Conservation (phyloP, 345 rosid genomes). For the Zanthoxylum bungeanum region DNA sequence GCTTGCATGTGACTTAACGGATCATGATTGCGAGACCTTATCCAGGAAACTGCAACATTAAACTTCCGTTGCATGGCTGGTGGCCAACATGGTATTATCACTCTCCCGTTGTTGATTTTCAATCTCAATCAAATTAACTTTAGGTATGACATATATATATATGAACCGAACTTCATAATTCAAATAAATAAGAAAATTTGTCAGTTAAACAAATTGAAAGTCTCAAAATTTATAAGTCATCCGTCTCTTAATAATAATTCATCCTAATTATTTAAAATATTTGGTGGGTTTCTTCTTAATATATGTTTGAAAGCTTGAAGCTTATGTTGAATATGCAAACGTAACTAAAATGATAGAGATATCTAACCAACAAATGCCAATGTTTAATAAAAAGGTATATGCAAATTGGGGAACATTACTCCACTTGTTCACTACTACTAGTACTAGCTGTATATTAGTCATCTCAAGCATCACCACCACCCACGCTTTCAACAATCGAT, state of each 20-base stretch:
- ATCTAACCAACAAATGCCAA: neutral
- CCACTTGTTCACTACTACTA: neutral
- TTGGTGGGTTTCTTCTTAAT: neutral
- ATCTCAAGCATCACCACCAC: neutral
- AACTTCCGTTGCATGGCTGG: neutral
- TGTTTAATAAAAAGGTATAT: neutral
- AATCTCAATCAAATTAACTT: too few relatives aligned
- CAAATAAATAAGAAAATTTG: too few relatives aligned
- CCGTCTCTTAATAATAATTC: too few relatives aligned
- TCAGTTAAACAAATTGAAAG: too few relatives aligned
- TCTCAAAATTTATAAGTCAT: too few relatives aligned
- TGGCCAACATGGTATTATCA: too few relatives aligned
- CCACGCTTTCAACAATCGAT: neutral
- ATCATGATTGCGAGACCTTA: too few relatives aligned
- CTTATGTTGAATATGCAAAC: neutral
- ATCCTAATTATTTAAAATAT: too few relatives aligned
- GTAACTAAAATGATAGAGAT: neutral
- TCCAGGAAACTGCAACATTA: too few relatives aligned
- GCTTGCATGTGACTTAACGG: too few relatives aligned
- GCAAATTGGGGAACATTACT: neutral
- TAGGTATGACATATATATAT: neutral
- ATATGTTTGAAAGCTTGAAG: neutral
- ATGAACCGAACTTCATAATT: too few relatives aligned
- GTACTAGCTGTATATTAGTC: conserved; percentile 5
- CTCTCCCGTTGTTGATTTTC: neutral